phyloP scores from a whole-genome alignment of 2,329 filamentous ascomycete species.

The Paraphoma sp. region DNA sequence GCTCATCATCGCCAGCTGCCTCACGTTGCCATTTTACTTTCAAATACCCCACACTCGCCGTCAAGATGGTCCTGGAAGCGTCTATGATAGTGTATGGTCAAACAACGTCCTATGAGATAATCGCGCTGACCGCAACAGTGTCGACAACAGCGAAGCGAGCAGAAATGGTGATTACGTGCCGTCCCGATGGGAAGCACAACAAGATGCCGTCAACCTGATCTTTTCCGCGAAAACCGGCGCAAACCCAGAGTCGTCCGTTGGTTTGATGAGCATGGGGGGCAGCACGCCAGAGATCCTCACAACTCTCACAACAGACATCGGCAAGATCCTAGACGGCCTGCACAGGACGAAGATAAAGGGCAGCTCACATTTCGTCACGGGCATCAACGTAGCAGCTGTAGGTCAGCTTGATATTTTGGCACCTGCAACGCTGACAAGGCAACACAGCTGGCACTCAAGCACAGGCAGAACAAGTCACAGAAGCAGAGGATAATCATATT shows the following conservation, averaged over 20 bases:
- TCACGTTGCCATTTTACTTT: constrained; percentile 10
- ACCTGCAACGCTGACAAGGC: constrained; percentile 63
- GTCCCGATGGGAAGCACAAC: constrained; percentile 94
- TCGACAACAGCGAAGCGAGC: constrained; percentile 99
- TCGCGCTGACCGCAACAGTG: constrained; percentile 56
- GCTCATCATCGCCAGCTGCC: constrained; percentile 27
- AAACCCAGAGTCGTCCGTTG: constrained; percentile 96
- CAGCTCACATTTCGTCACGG: constrained; percentile 84
- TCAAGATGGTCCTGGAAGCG: constrained; percentile 96
- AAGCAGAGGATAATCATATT: constrained; percentile 97
- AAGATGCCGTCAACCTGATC: constrained; percentile 91
- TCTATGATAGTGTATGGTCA: constrained; percentile 83
- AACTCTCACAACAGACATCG: constrained; percentile 93
- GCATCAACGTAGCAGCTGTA: constrained; percentile 94
- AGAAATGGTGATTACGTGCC: constrained; percentile 93
- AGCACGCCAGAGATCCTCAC: constrained; percentile 97
- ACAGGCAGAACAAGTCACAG: constrained; percentile 97
- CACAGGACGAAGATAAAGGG: constrained; percentile 85
- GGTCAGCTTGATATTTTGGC: constrained; percentile 69
- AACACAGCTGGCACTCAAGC: constrained; percentile 86
- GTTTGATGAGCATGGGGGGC: constrained; percentile 98
- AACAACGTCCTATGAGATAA: constrained; percentile 21
- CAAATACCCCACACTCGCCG: constrained; percentile 5
- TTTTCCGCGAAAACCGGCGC: constrained; percentile 95
- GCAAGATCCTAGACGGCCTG: constrained; percentile 91